Conservation (phyloP, 345 rosid species). For the Gossypium australe region DNA sequence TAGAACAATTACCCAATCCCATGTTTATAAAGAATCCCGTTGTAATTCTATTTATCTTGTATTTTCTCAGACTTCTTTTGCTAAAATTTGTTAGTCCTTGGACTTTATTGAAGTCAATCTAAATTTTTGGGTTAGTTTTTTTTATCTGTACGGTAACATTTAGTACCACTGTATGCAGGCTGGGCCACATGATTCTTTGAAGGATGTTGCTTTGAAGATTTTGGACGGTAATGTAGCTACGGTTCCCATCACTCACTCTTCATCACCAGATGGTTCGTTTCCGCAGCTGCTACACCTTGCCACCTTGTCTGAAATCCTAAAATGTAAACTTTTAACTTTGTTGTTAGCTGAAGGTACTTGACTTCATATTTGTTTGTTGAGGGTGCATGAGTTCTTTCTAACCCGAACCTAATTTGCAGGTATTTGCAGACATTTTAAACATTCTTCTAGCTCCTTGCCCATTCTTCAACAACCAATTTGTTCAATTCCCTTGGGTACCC, state of each 20-base stretch:
- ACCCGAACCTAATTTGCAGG: conserved; percentile 46
- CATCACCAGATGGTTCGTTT: conserved; percentile 50
- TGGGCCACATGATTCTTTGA: conserved; percentile 80
- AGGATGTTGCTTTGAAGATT: conserved; percentile 78
- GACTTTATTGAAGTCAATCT: background rate
- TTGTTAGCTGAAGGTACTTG: background rate
- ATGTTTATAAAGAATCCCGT: background rate
- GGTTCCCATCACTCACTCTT: conserved; percentile 65
- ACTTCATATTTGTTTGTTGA: conserved; percentile 4
- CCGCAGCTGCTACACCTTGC: conserved; percentile 90
- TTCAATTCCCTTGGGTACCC: conserved; percentile 77
- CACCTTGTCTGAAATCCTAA: conserved; percentile 82
- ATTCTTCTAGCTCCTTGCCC: conserved; percentile 86
- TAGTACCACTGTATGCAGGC: conserved; percentile 46
- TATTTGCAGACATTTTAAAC: conserved; percentile 87
- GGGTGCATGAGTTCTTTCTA: conserved; percentile 20
- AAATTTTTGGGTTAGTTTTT: background rate
- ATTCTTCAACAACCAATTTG: conserved; percentile 81
- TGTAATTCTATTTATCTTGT: background rate
- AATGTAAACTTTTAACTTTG: conserved; percentile 48
- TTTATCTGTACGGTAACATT: background rate
- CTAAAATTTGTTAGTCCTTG: background rate
- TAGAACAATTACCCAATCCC: background rate
- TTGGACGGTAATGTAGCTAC: conserved; percentile 72
- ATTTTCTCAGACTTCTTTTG: conserved; percentile 3